Base-by-base conservation (phyloP, 2,329 filamentous ascomycete species). In the Alternaria triticimaculans region DNA sequence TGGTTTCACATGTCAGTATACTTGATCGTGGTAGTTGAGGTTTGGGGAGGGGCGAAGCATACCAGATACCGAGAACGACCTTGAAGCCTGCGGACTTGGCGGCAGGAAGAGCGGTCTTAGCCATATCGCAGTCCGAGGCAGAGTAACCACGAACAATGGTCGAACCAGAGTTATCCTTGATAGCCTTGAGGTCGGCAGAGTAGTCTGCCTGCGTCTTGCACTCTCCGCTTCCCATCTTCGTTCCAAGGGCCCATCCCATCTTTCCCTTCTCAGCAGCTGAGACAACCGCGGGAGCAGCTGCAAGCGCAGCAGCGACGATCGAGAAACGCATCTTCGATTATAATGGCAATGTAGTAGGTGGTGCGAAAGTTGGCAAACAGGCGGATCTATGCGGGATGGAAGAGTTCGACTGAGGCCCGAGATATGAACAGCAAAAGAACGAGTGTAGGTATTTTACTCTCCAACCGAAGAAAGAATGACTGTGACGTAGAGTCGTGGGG, bases 31-130 rank as follows among this genome's bases (percentile, higher is more conserved):
- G 3, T 41, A 41, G 2, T 18, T 33, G 26, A 33, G 9, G 43
- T 28, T 23, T 4, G 25, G 5, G 2, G 6, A 20, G n/a, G 15
- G 15, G 28, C 11, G 20, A 30, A 63, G 72, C 83, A 68, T 80
- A 89, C 90, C 90, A 92, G 74, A 92, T 87, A 64, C 89, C 90
- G 44, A 92, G 80, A n/a, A 92, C 82, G 65, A 92, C 89, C 80
- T 90, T 82, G 80, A 91, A 89, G 18, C 84, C 86, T 79, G 89
- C 88, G 49, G 78, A 77, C 82, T 89, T 88, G 2, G 90, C 90
- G 37, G 89, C 89, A 5, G 89, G 89, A 26, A 92, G 78, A 58
- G 91, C 87, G 65, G 87, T 80, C 76, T 86, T 82, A 7, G 89
- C 87, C 48, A 85, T 87, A 67, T 91, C 83, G 80, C 90, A 92